Conservation (phyloP, 2,329 filamentous ascomycete species). For the Cordyceps pruinosa region DNA sequence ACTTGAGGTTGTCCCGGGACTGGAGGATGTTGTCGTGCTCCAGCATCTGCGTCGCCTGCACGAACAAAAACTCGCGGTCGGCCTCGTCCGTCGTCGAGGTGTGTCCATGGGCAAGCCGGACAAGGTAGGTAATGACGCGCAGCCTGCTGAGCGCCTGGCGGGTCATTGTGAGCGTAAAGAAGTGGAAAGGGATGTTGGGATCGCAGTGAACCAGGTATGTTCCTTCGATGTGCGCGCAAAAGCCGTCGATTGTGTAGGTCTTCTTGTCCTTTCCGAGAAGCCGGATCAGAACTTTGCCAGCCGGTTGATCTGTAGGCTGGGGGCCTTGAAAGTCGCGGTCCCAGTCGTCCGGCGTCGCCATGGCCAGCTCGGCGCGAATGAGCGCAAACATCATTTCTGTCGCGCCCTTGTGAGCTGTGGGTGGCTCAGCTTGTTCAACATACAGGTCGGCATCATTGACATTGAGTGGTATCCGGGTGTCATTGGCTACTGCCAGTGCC, state of each 20-base stretch:
- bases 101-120: constrained; percentile 38
- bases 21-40: constrained; percentile 54
- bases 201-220: constrained; percentile 52
- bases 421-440: constrained; percentile 48
- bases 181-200: constrained; percentile 50
- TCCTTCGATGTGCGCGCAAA: constrained; percentile 48
- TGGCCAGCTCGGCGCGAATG: constrained; percentile 49
- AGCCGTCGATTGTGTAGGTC: constrained; percentile 43
- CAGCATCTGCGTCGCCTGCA: constrained; percentile 50
- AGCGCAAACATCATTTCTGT: constrained; percentile 57
- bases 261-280: constrained; percentile 45
- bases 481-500: constrained; percentile 45
- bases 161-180: constrained; percentile 52
- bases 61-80: constrained; percentile 46
- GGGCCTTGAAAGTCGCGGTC: constrained; percentile 29
- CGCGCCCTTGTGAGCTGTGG: constrained; percentile 40
- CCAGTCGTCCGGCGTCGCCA: constrained; percentile 33
- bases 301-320: constrained; percentile 28
- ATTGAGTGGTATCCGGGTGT: constrained; percentile 53
- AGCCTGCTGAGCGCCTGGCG: constrained; percentile 49
- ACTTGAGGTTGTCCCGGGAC: constrained; percentile 40
- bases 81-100: constrained; percentile 32
- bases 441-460: constrained; percentile 56
- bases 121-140: constrained; percentile 48
- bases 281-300: constrained; percentile 30